Conservation (phyloP, 2,329 filamentous ascomycete species). For the Monosporascus sp. region DNA sequence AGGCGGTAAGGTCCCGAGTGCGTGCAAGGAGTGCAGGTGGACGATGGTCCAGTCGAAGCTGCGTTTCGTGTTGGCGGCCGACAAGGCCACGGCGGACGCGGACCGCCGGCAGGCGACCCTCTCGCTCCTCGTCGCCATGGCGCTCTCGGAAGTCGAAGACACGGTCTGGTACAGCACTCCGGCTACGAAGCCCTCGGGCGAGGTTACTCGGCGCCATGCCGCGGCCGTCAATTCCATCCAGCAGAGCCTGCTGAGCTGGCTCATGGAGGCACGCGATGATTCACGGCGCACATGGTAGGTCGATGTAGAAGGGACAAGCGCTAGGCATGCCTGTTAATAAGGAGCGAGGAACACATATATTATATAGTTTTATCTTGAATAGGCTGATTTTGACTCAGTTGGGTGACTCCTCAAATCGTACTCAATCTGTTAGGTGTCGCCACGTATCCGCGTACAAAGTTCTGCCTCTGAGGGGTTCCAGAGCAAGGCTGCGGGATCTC, state of each 20-base stretch:
- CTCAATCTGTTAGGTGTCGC: too few relatives aligned
- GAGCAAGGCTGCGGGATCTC: too few relatives aligned
- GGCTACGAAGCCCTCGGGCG: constrained; percentile 8
- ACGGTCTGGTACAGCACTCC: constrained; percentile 15
- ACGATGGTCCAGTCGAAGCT: constrained; percentile 9
- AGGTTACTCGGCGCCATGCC: constrained; percentile 8
- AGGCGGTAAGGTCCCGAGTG: constrained; percentile 9
- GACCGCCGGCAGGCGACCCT: constrained; percentile 13
- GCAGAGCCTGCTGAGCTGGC: constrained; percentile 9
- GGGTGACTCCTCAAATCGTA: too few relatives aligned
- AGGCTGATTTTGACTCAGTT: too few relatives aligned
- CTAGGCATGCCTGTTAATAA: too few relatives aligned
- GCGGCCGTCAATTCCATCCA: constrained; percentile 11
- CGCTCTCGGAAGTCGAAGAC: constrained; percentile 17
- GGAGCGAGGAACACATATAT: too few relatives aligned
- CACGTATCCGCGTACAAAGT: too few relatives aligned
- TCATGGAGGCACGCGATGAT: constrained; percentile 3
- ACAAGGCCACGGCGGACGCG: constrained; percentile 9
- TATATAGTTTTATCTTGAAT: too few relatives aligned
- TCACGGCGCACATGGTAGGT: constrained; percentile 18
- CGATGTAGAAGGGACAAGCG: too few relatives aligned
- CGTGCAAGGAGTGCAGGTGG: constrained; percentile 22
- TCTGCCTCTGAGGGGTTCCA: too few relatives aligned
- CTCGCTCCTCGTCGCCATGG: constrained; percentile 16
- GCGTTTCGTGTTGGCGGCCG: constrained; percentile 9